phyloP scores from a whole-genome alignment of 139 green algal genomes.

The Chlorella sp. region DNA sequence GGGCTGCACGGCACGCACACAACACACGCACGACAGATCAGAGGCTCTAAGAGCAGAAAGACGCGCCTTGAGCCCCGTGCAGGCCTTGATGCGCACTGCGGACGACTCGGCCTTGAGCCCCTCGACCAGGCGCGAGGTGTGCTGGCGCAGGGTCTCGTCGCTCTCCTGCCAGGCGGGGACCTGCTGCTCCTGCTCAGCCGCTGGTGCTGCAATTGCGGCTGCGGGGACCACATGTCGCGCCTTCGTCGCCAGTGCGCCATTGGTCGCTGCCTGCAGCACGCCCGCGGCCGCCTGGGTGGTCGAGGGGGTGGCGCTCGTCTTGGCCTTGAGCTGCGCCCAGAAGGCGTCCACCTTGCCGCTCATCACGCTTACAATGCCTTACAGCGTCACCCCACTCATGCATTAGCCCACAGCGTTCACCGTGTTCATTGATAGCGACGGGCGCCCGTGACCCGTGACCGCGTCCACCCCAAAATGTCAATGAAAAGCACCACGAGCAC shows the following conservation, averaged over 20 bases:
- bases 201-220: neutral
- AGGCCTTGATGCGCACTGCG: neutral
- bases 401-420: neutral
- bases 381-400: neutral
- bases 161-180: neutral
- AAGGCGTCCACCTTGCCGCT: neutral
- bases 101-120: neutral
- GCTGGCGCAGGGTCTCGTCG: neutral
- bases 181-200: neutral
- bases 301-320: neutral
- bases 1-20: neutral
- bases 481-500: too few relatives aligned
- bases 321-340: neutral
- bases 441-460: too few relatives aligned
- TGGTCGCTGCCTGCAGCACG: neutral
- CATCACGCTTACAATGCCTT: neutral
- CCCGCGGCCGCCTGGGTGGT: neutral
- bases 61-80: neutral
- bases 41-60: neutral
- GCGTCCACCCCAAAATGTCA: too few relatives aligned
- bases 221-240: neutral
- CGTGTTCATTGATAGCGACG: too few relatives aligned
- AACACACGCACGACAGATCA: neutral
- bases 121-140: neutral
- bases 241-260: too few relatives aligned